Evolutionary conservation across 1,284 basidiomycete genomes (phyloP).

Genomic region (Moesziomyces antarcticus): DNA sequence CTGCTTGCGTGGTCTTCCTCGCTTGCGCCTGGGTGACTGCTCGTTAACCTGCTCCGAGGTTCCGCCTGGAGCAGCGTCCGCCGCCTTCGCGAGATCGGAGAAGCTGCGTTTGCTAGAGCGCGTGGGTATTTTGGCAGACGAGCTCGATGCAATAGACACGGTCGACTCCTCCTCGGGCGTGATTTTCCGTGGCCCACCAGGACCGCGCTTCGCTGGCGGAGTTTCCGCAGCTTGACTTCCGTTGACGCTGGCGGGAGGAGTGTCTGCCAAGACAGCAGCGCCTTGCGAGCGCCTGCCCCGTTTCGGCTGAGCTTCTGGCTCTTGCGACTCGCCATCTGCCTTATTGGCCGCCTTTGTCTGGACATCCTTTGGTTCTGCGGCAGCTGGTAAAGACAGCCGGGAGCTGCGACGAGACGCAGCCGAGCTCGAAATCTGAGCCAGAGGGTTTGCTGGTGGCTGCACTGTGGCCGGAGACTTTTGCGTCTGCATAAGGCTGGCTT

Average conservation of each 20-base stretch:
- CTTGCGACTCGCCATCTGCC: background rate
- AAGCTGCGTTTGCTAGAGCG: conserved; percentile 23
- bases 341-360: background rate
- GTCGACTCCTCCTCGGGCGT: background rate
- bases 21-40: conserved; percentile 15
- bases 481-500: background rate
- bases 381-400: conserved; percentile 18
- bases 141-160: background rate
- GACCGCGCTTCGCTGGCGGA: conserved; percentile 25
- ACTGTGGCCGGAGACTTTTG: background rate
- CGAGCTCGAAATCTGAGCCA: conserved; percentile 1
- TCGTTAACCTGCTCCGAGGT: background rate
- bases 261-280: background rate
- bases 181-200: conserved; percentile 14
- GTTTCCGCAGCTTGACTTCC: background rate
- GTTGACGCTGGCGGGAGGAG: background rate
- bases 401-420: conserved; percentile 22
- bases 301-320: background rate
- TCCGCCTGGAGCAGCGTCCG: background rate
- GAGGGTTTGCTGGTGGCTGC: background rate
- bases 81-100: background rate
- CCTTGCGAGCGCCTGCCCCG: conserved; percentile 10
- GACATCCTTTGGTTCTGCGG: background rate
- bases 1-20: conserved; percentile 14
- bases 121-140: background rate